Conservation (phyloP, 2,329 filamentous ascomycete species). For the Phaeophleospora eucalypticola region DNA sequence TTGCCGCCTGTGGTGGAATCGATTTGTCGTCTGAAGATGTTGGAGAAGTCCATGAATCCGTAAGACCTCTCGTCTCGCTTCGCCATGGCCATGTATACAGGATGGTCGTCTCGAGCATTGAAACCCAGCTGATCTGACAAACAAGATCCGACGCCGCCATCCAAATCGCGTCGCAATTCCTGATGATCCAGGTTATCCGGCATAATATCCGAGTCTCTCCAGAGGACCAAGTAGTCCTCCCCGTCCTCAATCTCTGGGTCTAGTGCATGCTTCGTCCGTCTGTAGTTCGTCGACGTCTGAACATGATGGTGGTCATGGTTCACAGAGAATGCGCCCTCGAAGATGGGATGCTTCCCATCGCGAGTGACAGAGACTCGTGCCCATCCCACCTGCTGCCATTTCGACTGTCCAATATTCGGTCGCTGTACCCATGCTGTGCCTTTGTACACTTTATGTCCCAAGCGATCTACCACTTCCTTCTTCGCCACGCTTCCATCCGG, state of each 20-base stretch:
- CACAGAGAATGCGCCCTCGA: conserved; percentile 84
- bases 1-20: conserved; percentile 70
- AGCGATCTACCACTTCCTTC: conserved; percentile 66
- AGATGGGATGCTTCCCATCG: conserved; percentile 75
- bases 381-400: conserved; percentile 82
- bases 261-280: conserved; percentile 62
- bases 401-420: conserved; percentile 48
- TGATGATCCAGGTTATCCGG: conserved; percentile 42
- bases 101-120: conserved; percentile 70
- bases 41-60: conserved; percentile 58
- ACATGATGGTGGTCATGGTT: conserved; percentile 82
- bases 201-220: conserved; percentile 80
- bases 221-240: conserved; percentile 76
- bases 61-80: conserved; percentile 52
- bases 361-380: conserved; percentile 72
- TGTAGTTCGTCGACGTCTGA: conserved; percentile 70
- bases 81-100: conserved; percentile 53
- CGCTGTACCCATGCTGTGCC: conserved; percentile 67
- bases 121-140: conserved; percentile 71
- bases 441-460: conserved; percentile 77
- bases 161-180: conserved; percentile 54
- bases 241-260: conserved; percentile 62
- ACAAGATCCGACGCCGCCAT: conserved; percentile 46
- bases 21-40: conserved; percentile 64
- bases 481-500: conserved; percentile 64